These are phyloP conservation scores for Geotrichum citri-aurantii DNA, from an alignment of 1,139 yeast genomes.

Conservation along the genomic window DNA sequence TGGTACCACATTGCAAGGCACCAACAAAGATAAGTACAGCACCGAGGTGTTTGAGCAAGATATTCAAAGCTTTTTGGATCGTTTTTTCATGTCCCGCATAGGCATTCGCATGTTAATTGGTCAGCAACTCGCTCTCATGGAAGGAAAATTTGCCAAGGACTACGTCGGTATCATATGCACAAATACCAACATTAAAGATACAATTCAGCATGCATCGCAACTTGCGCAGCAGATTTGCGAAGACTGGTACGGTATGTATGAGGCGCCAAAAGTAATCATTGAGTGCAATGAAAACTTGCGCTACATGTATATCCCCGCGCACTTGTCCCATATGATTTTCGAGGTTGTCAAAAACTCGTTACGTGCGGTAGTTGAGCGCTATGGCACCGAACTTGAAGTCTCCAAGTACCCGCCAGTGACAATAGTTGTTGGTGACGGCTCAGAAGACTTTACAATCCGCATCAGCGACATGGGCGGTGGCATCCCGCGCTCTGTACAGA, in stretches of 20 bases:
- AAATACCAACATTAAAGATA: slow-evolving; percentile 69
- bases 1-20: neutral
- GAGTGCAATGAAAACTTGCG: slow-evolving; percentile 62
- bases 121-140: slow-evolving; percentile 73
- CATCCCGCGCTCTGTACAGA: slow-evolving; percentile 67
- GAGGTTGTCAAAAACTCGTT: slow-evolving; percentile 80
- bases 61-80: slow-evolving; percentile 68
- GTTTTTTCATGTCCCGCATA: slow-evolving; percentile 78
- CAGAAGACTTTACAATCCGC: slow-evolving; percentile 73
- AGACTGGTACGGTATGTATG: slow-evolving; percentile 74
- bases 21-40: neutral
- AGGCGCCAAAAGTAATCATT: slow-evolving; percentile 71
- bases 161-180: slow-evolving; percentile 84
- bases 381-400: slow-evolving; percentile 43
- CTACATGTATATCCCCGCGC: slow-evolving; percentile 89
- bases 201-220: slow-evolving; percentile 78
- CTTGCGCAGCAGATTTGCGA: slow-evolving; percentile 82
- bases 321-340: slow-evolving; percentile 76
- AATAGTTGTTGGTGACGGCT: slow-evolving; percentile 70
- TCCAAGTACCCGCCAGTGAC: slow-evolving; percentile 59
- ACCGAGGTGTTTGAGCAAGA: slow-evolving; percentile 40
- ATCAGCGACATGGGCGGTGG: slow-evolving; percentile 85
- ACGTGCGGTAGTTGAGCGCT: slow-evolving; percentile 77
- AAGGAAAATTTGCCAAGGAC: slow-evolving; percentile 48
- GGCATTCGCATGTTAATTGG: slow-evolving; percentile 86